Conservation (phyloP, 306 rosid species). For the Vachellia pachyceras region DNA sequence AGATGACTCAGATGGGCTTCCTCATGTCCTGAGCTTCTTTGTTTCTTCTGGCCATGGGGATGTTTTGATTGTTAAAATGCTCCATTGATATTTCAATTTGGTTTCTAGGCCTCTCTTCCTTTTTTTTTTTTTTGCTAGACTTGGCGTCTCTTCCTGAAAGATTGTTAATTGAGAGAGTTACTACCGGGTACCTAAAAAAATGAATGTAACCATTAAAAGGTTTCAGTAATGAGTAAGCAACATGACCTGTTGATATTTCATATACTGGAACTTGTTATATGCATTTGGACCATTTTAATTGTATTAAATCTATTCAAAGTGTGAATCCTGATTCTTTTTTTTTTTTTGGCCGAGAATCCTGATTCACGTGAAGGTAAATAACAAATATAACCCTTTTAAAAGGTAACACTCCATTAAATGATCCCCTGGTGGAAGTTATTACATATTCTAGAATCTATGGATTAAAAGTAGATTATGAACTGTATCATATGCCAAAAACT, state of each 20-base stretch:
- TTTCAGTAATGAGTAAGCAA: too few species aligned
- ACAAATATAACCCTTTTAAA: neutral
- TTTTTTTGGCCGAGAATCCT: too few species aligned
- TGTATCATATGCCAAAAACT: neutral
- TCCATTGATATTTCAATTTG: neutral
- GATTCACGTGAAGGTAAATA: neutral
- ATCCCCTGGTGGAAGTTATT: neutral
- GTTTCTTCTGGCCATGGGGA: neutral
- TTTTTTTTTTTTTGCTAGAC: too few species aligned
- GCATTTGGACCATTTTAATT: too few species aligned
- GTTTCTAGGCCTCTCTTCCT: neutral
- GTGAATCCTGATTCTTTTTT: too few species aligned
- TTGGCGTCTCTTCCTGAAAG: too few species aligned
- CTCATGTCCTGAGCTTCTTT: neutral
- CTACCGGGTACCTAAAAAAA: too few species aligned
- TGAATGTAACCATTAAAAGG: too few species aligned
- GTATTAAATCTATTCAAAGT: neutral
- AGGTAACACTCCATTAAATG: neutral
- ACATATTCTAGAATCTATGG: neutral
- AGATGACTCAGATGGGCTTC: conserved; percentile 7
- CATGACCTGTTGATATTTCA: too few species aligned
- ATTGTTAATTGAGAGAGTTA: neutral
- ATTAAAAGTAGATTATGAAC: neutral
- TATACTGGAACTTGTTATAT: too few species aligned
- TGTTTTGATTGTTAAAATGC: neutral